Evolutionary conservation across 352 stramenopile genomes (phyloP).

Genomic region (Blastocystis sp.): DNA sequence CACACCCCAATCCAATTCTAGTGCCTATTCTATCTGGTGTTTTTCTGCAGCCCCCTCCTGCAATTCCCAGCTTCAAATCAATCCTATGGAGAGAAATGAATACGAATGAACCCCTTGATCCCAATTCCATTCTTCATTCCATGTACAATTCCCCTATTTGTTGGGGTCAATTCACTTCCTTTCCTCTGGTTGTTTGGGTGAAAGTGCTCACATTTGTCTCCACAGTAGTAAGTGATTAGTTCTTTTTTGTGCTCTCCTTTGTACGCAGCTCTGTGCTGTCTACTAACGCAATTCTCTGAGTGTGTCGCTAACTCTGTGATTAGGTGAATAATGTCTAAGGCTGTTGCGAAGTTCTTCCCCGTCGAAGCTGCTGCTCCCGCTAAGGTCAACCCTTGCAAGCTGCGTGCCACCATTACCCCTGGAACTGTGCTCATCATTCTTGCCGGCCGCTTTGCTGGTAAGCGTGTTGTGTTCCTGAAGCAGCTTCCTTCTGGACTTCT

Average conservation of each 20-base stretch:
- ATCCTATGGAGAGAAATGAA: no score
- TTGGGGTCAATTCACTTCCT: background rate
- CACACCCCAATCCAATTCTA: no score
- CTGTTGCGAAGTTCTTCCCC: constrained; percentile 58
- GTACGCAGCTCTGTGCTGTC: no score
- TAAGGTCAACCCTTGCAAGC: constrained; percentile 74
- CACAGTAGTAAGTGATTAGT: no score
- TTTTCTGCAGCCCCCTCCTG: no score
- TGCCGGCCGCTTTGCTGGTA: constrained; percentile 90
- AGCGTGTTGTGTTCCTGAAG: constrained; percentile 91
- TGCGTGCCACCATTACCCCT: constrained; percentile 89
- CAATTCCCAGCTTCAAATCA: no score
- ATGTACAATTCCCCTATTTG: background rate
- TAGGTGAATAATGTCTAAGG: constrained; percentile 66
- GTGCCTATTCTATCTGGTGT: no score
- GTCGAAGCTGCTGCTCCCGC: constrained; percentile 30
- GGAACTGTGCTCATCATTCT: constrained; percentile 95
- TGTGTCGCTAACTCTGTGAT: constrained; percentile 26
- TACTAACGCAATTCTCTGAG: background rate
- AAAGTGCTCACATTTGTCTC: constrained; percentile 15
- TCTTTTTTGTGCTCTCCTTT: no score
- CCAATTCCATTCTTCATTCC: no score
- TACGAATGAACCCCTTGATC: no score
- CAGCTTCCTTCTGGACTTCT: constrained; percentile 71
- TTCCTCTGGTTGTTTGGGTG: constrained; percentile 14